Conservation (phyloP, 805 yeast genomes). For the Isabelozyma pseudorhagii region DNA sequence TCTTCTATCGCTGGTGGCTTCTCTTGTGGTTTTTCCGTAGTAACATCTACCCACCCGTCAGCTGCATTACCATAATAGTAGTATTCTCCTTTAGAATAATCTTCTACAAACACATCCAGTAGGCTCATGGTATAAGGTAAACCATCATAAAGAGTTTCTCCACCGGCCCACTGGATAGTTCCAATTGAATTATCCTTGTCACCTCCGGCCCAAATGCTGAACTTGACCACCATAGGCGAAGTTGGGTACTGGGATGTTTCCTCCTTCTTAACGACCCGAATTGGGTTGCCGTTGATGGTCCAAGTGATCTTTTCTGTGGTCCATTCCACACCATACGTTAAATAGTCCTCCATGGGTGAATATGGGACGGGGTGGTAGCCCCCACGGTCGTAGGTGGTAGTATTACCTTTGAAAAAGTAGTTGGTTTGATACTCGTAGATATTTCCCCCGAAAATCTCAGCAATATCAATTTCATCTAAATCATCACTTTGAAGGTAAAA, state of each 20-base stretch:
- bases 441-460: constrained; percentile 38
- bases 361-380: constrained; percentile 22
- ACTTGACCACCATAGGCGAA: constrained; percentile 33
- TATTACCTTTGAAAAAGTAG: constrained; percentile 39
- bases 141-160: constrained; percentile 25
- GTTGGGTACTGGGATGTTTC: constrained; percentile 28
- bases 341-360: constrained; percentile 23
- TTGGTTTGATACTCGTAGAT: constrained; percentile 29
- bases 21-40: neutral
- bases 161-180: constrained; percentile 42
- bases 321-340: constrained; percentile 37
- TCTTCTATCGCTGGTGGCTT: too few relatives aligned
- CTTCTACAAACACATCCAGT: constrained; percentile 16
- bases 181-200: constrained; percentile 30
- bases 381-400: constrained; percentile 32
- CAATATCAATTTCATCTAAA: constrained; percentile 40
- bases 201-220: constrained; percentile 44
- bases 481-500: constrained; percentile 42
- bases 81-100: constrained; percentile 26
- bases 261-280: constrained; percentile 18
- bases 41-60: constrained; percentile 3
- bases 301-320: constrained; percentile 26
- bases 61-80: constrained; percentile 24
- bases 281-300: constrained; percentile 24
- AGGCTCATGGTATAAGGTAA: constrained; percentile 33